Percentiles rank a stretch among this genome's conserved stretches.
These are phyloP conservation scores for Aspergillus viridinutans DNA, from an alignment of 2,329 filamentous ascomycete genomes.

Conservation along the genomic window DNA sequence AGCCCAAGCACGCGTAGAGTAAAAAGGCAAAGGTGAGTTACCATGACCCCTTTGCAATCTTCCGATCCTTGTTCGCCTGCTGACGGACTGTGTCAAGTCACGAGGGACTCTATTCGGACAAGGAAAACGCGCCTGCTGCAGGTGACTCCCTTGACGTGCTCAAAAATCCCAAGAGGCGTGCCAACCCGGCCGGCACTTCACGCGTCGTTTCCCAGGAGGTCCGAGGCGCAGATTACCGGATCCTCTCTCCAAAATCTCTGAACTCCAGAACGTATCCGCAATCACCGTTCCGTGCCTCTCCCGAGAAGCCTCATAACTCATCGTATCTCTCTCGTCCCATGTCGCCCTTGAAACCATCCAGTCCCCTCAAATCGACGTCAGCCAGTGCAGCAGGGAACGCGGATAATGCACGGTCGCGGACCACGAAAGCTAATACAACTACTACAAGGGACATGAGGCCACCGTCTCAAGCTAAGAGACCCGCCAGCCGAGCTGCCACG, in stretches of 20 bases:
- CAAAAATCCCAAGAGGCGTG: constrained; percentile 67
- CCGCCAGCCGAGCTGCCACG: constrained; percentile 28
- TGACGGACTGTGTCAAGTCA: constrained; percentile 47
- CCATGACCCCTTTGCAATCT: constrained; percentile 1
- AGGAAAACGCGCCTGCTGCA: constrained; percentile 62
- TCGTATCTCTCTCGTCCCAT: constrained; percentile 55
- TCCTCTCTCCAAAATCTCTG: constrained; percentile 77
- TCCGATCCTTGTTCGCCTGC: neutral
- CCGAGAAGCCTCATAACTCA: constrained; percentile 47
- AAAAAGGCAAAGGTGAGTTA: constrained; percentile 29
- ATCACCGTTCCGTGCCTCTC: constrained; percentile 46
- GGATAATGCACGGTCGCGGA: constrained; percentile 17
- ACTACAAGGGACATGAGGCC: constrained; percentile 24
- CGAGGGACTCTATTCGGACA: constrained; percentile 62
- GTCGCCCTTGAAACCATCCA: constrained; percentile 59
- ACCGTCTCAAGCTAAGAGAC: constrained; percentile 26
- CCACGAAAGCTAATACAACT: constrained; percentile 22
- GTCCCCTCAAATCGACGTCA: constrained; percentile 32
- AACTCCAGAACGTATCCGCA: constrained; percentile 68
- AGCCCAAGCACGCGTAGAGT: constrained; percentile 27
- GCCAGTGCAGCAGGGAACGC: constrained; percentile 15
- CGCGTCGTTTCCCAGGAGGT: constrained; percentile 42
- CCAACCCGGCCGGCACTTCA: constrained; percentile 39
- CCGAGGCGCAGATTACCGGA: constrained; percentile 50
- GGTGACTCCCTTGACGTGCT: constrained; percentile 44